A percentile compares a stretch with the other conserved stretches of the same genome.
Evolutionary conservation across 2,329 filamentous ascomycete species (phyloP).

Genomic region (Lasiodiplodia theobromae): DNA sequence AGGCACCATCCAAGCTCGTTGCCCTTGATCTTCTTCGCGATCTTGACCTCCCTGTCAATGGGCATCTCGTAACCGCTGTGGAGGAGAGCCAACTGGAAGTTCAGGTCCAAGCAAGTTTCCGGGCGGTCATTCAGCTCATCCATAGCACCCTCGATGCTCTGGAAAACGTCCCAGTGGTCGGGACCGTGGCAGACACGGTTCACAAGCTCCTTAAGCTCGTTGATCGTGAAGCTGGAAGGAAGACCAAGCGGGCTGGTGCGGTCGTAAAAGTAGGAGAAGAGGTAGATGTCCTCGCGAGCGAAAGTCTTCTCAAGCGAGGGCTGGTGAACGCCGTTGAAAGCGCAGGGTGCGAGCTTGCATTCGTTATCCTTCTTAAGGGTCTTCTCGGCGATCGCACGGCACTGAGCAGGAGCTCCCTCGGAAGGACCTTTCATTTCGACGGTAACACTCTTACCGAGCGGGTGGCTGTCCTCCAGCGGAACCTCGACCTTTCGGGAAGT

Average conservation of each 20-base stretch:
- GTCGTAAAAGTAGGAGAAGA: conserved; percentile 98
- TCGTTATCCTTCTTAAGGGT: conserved; percentile 86
- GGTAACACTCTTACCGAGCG: conserved; percentile 68
- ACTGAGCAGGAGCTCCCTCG: conserved; percentile 79
- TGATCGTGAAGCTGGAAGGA: conserved; percentile 95
- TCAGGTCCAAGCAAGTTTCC: conserved; percentile 93
- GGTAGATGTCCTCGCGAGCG: conserved; percentile 86
- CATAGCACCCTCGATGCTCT: conserved; percentile 76
- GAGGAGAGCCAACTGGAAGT: conserved; percentile 91
- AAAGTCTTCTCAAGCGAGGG: conserved; percentile 93
- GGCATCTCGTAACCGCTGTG: conserved; percentile 99
- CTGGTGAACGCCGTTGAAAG: conserved; percentile 97
- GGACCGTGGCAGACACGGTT: conserved; percentile 84
- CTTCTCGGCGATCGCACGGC: conserved; percentile 87
- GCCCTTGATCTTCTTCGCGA: conserved; percentile 97
- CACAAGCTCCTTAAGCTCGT: conserved; percentile 86
- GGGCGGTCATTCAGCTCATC: conserved; percentile 81
- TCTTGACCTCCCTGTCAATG: conserved; percentile 92
- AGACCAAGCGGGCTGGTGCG: conserved; percentile 92
- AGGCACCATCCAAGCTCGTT: conserved; percentile 98
- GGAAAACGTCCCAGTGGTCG: conserved; percentile 80
- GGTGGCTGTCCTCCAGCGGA: conserved; percentile 69
- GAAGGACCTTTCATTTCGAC: conserved; percentile 90
- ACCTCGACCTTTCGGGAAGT: conserved; percentile 78
- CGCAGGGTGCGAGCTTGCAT: conserved; percentile 89